phyloP scores from a whole-genome alignment of 202 grass and related monocot genomes.

The Setaria viridis region DNA sequence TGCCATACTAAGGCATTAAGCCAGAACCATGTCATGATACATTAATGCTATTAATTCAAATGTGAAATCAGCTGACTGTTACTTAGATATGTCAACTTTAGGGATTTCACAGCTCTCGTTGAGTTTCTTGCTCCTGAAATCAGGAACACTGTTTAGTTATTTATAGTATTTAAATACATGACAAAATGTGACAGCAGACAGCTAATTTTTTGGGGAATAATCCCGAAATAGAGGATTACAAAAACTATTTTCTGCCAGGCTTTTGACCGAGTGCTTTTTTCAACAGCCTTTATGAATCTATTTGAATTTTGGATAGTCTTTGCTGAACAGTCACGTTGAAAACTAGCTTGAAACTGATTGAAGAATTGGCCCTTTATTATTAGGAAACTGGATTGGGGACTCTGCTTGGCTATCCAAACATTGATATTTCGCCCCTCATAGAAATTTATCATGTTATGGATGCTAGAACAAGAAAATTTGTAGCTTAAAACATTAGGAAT shows the following conservation, averaged over 20 bases:
- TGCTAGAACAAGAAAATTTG: background rate
- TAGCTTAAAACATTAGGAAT: background rate
- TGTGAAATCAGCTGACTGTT: conserved; percentile 1
- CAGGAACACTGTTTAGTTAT: conserved; percentile 18
- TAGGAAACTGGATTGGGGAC: background rate
- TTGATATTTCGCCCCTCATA: background rate
- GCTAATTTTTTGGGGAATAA: background rate
- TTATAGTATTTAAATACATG: conserved; percentile 25
- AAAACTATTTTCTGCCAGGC: conserved; percentile 22
- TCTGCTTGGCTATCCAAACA: conserved; percentile 13
- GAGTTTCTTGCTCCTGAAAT: conserved; percentile 15
- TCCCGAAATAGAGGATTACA: background rate
- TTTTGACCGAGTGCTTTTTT: conserved; percentile 34
- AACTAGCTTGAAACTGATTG: conserved; percentile 21
- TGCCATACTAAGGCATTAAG: background rate
- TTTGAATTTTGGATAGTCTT: conserved; percentile 26
- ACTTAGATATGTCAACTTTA: conserved; percentile 14
- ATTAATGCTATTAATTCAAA: conserved; percentile 21
- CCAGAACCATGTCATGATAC: conserved; percentile 14
- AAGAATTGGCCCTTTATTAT: conserved; percentile 2
- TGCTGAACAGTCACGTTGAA: conserved; percentile 19
- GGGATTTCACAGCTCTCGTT: conserved; percentile 18
- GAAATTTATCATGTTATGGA: background rate
- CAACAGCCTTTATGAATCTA: conserved; percentile 30
- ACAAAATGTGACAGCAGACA: background rate